Evolutionary conservation across 805 yeast species (phyloP).

Genomic region (Wickerhamiella azyma): DNA sequence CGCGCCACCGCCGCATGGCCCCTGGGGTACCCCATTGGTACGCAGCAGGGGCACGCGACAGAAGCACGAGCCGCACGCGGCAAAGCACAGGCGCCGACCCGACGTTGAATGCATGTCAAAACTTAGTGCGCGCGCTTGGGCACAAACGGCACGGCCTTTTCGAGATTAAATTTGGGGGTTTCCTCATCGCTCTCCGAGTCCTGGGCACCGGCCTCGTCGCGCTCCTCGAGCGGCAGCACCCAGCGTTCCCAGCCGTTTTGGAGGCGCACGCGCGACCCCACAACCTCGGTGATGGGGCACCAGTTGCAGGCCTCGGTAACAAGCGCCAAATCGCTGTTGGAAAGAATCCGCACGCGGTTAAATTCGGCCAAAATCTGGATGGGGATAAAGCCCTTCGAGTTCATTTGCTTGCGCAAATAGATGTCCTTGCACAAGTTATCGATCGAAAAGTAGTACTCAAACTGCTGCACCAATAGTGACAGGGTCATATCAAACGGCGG

Average conservation of each 20-base stretch:
- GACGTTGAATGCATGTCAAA: neutral
- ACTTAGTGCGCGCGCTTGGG: slow-evolving; percentile 17
- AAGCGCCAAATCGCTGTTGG: slow-evolving; percentile 39
- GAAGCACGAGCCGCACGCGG: neutral
- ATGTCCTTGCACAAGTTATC: slow-evolving; percentile 80
- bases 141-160: slow-evolving; percentile 27
- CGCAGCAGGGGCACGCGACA: too few species aligned
- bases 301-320: slow-evolving; percentile 42
- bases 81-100: too few species aligned
- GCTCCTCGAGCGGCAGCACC: slow-evolving; percentile 46
- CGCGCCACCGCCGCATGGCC: too few species aligned
- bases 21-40: too few species aligned
- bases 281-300: slow-evolving; percentile 40
- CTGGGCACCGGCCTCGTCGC: slow-evolving; percentile 31
- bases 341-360: slow-evolving; percentile 57
- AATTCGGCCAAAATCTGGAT: slow-evolving; percentile 50
- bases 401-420: slow-evolving; percentile 71
- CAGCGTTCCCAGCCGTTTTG: slow-evolving; percentile 46
- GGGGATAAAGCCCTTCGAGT: slow-evolving; percentile 58
- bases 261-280: slow-evolving; percentile 48
- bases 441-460: slow-evolving; percentile 80
- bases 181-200: slow-evolving; percentile 26
- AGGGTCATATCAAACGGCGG: slow-evolving; percentile 14
- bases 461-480: slow-evolving; percentile 37
- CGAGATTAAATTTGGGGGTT: slow-evolving; percentile 24